Evolutionary conservation across 805 yeast genomes (phyloP).

Genomic region (Yamadazyma philogaea): DNA sequence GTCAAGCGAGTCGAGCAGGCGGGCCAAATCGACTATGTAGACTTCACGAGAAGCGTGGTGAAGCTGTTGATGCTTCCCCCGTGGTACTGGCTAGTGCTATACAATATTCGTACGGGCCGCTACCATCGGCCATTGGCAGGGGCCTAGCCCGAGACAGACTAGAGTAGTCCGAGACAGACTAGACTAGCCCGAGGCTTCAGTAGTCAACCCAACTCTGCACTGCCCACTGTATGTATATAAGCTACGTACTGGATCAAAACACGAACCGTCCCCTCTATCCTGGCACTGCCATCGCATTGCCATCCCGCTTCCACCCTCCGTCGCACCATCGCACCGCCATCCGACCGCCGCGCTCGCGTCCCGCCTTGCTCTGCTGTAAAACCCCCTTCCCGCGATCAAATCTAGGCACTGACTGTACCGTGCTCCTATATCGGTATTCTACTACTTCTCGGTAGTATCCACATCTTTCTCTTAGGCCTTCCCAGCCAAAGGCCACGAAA

Average conservation of each 20-base stretch:
- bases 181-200: too few species aligned
- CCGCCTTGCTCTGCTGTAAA: not conserved
- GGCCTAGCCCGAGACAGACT: too few species aligned
- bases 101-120: slow-evolving; percentile 14
- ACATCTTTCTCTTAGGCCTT: not conserved
- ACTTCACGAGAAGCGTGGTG: slow-evolving; percentile 13
- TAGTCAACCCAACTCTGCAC: too few species aligned
- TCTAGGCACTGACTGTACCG: not conserved
- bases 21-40: slow-evolving; percentile 5
- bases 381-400: not conserved
- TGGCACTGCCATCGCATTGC: too few species aligned
- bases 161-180: too few species aligned
- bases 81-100: slow-evolving; percentile 30
- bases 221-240: not conserved
- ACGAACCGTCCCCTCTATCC: too few species aligned
- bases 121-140: not conserved
- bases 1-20: slow-evolving; percentile 12
- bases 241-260: not conserved
- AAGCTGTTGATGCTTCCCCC: slow-evolving; percentile 26
- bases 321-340: not conserved
- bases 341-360: not conserved
- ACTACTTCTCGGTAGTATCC: not conserved
- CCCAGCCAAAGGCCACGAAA: too few species aligned
- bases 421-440: not conserved
- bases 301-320: not conserved